phyloP scores from a whole-genome alignment of 768 basidiomycete genomes.

The Lactifluus hygrophoroides region DNA sequence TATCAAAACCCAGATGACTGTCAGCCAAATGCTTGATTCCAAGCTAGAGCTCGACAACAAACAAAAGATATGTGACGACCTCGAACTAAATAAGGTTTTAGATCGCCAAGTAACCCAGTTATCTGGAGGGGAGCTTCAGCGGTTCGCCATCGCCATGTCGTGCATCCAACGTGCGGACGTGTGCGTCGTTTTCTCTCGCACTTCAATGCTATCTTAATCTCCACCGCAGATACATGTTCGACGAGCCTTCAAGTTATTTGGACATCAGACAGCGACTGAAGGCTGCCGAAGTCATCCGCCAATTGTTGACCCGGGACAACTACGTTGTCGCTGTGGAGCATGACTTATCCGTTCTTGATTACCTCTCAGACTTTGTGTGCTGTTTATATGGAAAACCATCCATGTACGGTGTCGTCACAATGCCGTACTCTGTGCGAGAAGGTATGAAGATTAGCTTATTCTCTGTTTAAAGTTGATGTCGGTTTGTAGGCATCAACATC shows the following conservation, averaged over 20 bases:
- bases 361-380: slow-evolving; percentile 97
- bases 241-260: slow-evolving; percentile 97
- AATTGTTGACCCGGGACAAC: slow-evolving; percentile 69
- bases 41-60: slow-evolving; percentile 89
- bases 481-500: slow-evolving; percentile 88
- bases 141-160: slow-evolving; percentile 97
- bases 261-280: slow-evolving; percentile 93
- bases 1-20: slow-evolving; percentile 84
- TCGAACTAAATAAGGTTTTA: slow-evolving; percentile 82
- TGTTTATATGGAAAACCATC: slow-evolving; percentile 96
- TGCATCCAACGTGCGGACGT: slow-evolving; percentile 94
- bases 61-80: slow-evolving; percentile 71
- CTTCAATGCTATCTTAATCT: slow-evolving; percentile 1
- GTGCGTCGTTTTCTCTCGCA: slow-evolving; percentile 38
- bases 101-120: slow-evolving; percentile 79
- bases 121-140: slow-evolving; percentile 94
- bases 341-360: slow-evolving; percentile 96
- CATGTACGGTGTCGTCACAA: slow-evolving; percentile 97
- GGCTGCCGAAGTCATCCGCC: slow-evolving; percentile 92
- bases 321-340: slow-evolving; percentile 99
- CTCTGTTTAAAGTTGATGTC: background rate
- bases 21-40: slow-evolving; percentile 84
- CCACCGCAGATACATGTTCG: slow-evolving; percentile 73
- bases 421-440: slow-evolving; percentile 98
- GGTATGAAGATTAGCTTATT: slow-evolving; percentile 37